phyloP scores from a whole-genome alignment of 2,329 filamentous ascomycete species.

The Cryphonectria parasitica region DNA sequence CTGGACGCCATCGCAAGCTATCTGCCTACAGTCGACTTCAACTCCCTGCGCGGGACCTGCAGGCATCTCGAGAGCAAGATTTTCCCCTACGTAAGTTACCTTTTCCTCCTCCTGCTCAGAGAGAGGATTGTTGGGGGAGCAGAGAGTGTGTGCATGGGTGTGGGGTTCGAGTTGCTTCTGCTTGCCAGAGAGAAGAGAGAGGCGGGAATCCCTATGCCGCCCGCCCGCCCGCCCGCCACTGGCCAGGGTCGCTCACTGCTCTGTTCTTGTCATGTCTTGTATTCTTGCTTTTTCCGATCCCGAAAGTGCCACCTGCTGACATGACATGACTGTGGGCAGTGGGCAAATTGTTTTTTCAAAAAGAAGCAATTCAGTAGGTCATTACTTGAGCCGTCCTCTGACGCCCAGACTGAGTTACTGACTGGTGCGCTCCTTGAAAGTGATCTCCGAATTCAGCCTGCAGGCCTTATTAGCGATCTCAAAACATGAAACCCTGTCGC shows the following conservation, averaged over 20 bases:
- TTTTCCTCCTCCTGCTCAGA: not conserved
- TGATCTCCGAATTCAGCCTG: slow-evolving; percentile 46
- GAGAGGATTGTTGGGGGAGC: not conserved
- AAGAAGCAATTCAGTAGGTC: slow-evolving; percentile 62
- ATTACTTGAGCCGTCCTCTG: slow-evolving; percentile 36
- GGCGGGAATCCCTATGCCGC: not conserved
- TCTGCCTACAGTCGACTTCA: slow-evolving; percentile 60
- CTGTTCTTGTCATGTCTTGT: not conserved
- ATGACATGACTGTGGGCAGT: slow-evolving; percentile 38
- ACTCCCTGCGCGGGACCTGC: slow-evolving; percentile 58
- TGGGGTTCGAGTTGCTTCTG: not conserved
- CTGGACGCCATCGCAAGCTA: slow-evolving; percentile 57
- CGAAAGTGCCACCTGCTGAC: not conserved
- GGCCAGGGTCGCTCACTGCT: not conserved
- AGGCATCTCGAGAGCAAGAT: slow-evolving; percentile 57
- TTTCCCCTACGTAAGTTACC: slow-evolving; percentile 42
- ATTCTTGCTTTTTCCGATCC: not conserved
- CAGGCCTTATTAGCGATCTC: slow-evolving; percentile 58
- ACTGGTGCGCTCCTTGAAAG: slow-evolving; percentile 35
- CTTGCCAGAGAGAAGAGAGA: not conserved
- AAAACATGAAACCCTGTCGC: slow-evolving; percentile 45
- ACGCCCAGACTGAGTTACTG: slow-evolving; percentile 29
- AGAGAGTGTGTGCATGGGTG: not conserved
- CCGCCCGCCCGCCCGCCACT: too few relatives aligned
- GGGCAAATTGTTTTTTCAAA: slow-evolving; percentile 65